phyloP scores from a whole-genome alignment of 2,329 filamentous ascomycete species.

The Botrytis elliptica region DNA sequence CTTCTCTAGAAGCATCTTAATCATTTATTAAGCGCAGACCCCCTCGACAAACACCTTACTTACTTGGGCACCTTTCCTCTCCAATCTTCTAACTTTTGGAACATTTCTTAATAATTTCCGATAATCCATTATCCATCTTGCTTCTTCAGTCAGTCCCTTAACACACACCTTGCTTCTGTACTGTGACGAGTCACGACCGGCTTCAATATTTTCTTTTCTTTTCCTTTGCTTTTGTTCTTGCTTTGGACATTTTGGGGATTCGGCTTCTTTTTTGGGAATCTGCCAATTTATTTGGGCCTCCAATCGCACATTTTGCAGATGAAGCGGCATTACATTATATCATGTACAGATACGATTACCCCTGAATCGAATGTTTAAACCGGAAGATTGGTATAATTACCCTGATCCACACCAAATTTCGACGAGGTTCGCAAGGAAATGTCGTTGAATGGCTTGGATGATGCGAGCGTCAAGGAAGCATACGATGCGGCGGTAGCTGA shows the following conservation, averaged over 20 bases:
- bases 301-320: slow-evolving; percentile 26
- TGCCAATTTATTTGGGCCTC: slow-evolving; percentile 3
- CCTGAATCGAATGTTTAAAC: slow-evolving; percentile 30
- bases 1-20: slow-evolving; percentile 13
- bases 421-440: slow-evolving; percentile 50
- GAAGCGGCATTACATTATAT: slow-evolving; percentile 32
- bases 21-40: slow-evolving; percentile 14
- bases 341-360: slow-evolving; percentile 35
- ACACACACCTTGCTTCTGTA: slow-evolving; percentile 4
- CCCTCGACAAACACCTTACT: background rate
- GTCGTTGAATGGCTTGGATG: slow-evolving; percentile 95
- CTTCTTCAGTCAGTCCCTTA: slow-evolving; percentile 1
- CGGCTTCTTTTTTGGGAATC: background rate
- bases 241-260: background rate
- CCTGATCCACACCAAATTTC: slow-evolving; percentile 12
- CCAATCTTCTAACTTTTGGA: slow-evolving; percentile 5
- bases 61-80: background rate
- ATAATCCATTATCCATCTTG: slow-evolving; percentile 18
- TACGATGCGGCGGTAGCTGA: slow-evolving; percentile 77
- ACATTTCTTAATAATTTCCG: slow-evolving; percentile 18
- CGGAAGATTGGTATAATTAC: slow-evolving; percentile 14
- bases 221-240: background rate
- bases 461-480: slow-evolving; percentile 75
- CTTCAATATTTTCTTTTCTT: background rate
- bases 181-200: background rate